Evolutionary conservation across 2,329 filamentous ascomycete species (phyloP), one percentile per base, ranked within the genome.

Genomic region (Paecilomyces sp.): DNA sequence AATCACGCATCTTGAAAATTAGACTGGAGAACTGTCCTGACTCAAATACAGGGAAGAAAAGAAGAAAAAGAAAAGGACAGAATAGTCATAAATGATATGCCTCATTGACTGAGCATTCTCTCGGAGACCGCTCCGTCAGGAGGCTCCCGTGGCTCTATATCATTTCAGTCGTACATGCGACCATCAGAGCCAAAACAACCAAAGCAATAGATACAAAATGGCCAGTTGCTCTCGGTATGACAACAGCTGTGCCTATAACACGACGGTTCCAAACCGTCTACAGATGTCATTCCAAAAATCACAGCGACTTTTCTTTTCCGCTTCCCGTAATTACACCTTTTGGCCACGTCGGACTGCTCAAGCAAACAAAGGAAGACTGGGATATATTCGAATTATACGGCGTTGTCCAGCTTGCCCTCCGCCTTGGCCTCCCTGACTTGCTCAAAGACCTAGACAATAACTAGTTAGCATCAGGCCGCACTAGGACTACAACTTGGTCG

Each of bases 351-450:
- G 54, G 54, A 57, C 36, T 57, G 57, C 61, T 62, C 61, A 56
- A 57, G 55, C 59, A 58, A 63, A 62, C 57, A 57, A 57, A 59
- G 57, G 31, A 55, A 60, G 53, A 51, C 62, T 56, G 59, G 54
- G 50, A 57, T 57, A 55, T 59, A 59, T 50, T 57, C 56, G 41
- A 61, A 51, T 74, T 64, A 75, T 54, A 66, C 57, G 59, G 70
- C 62, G 61, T 64, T 66, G 13, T 75, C 75, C 62, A 91, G 78
- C 75, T 90, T 91, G 66, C 89, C 89, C 24, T 90, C 88, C 33
- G 85, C 82, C 70, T 88, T 90, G 66, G 89, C 89, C 71, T 91
- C 88, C 77, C 87, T 91, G 70, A 97, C 93, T 80, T 97, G 92
- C 69, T 97, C 94, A 77, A 97, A 97, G 59, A 97, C 86, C 86